Evolutionary conservation across 140 eudicot genomes (phyloP).

Genomic region (Cichorium intybus): DNA sequence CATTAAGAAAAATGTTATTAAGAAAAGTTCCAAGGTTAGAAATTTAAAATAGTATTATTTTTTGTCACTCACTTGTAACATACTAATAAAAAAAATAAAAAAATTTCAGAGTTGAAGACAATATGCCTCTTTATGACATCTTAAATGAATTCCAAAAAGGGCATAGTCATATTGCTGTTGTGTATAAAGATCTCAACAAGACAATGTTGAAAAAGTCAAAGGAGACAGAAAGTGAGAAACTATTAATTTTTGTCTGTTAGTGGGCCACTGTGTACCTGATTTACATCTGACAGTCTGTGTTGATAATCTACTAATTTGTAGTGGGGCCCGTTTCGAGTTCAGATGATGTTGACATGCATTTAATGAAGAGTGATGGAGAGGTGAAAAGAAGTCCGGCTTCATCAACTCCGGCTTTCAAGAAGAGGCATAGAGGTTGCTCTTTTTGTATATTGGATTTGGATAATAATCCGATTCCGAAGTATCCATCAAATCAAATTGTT

Average conservation of each 20-base stretch:
- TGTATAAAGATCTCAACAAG: constrained; percentile 73
- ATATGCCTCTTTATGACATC: constrained; percentile 98
- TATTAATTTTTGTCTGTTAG: no score
- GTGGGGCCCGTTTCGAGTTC: constrained; percentile 23
- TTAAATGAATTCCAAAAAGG: constrained; percentile 97
- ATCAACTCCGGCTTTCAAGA: constrained; percentile 83
- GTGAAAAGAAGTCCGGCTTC: constrained; percentile 62
- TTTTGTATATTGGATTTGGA: constrained; percentile 92
- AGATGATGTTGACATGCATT: constrained; percentile 32
- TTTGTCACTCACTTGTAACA: not conserved
- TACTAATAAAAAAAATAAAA: not conserved
- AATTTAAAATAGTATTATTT: not conserved
- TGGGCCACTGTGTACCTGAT: no score
- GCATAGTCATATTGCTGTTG: constrained; percentile 98
- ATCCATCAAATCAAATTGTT: constrained; percentile 58
- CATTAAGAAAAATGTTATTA: constrained; percentile 76
- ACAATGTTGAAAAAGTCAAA: constrained; percentile 35
- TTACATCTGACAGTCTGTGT: no score
- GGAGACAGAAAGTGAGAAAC: constrained; percentile 39
- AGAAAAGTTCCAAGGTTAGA: constrained; percentile 82
- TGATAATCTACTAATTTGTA: not conserved
- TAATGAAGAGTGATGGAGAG: constrained; percentile 40
- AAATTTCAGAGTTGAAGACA: constrained; percentile 68
- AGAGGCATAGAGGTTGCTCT: constrained; percentile 91
- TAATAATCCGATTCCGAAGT: constrained; percentile 63